Base-by-base conservation (phyloP, 176 grass and related monocot genomes). In the Aechmea fasciata region DNA sequence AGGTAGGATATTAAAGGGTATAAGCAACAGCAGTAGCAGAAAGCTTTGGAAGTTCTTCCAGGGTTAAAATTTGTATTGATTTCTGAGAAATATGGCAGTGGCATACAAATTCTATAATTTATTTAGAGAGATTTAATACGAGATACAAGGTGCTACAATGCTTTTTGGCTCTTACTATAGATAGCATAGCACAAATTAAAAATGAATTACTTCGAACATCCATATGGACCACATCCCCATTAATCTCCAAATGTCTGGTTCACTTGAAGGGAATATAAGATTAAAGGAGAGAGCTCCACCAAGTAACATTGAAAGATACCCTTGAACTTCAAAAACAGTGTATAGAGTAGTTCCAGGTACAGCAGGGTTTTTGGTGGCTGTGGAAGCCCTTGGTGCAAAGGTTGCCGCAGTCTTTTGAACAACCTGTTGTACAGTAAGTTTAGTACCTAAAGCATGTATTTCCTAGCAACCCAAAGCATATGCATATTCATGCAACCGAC, bases 151-250 rank as follows among this genome's bases (percentile, higher is more conserved):
- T 41, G 3, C 33, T 41, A 41, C 33, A 41, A 41, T 41, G 3
- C 33, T 41, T 41, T 41, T 41, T 41, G 33, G 33, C 33, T 41
- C 33, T 41, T 41, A 41, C 33, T 41, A 41, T 41, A 41, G 33
- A 41, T 41, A 41, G 33, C 33, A 7, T 41, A 41, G 4, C 4
- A 41, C 33, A 41, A 41, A 41, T 41, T 41, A 74, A 53, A 24
- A 41, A 69, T 73, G 9, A 49, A 68, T 74, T 75, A 85, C 92
- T 87, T 85, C 92, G 77, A 97, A 97, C 94, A 97, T 97, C 94
- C 94, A 97, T 78, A 97, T 92, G 61, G 94, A 97, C 94, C 94
- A 97, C 94, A 97, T 92, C 64, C 94, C 94, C 86, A 97, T 92
- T 57, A 97, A 74, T 77, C 94, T 97, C 90, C 90, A 92, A 23